phyloP scores from a whole-genome alignment of 2,329 filamentous ascomycete species.

The Penicillium digitatum region DNA sequence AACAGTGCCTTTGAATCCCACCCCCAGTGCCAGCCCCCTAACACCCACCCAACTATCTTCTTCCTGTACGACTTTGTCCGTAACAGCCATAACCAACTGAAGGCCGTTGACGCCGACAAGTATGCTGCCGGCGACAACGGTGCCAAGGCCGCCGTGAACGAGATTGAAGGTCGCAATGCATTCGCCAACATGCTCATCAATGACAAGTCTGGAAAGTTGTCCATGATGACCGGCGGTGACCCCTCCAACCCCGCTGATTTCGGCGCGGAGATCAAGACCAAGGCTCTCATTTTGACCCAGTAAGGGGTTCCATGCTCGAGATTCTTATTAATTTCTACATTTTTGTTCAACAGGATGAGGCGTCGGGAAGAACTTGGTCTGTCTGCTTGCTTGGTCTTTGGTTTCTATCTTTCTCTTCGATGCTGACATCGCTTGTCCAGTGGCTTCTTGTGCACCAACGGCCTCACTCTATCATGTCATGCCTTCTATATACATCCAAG shows the following conservation, averaged over 20 bases:
- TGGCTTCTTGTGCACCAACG: not conserved
- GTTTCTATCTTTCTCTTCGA: not conserved
- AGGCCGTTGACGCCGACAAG: constrained; percentile 24
- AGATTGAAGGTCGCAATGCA: constrained; percentile 29
- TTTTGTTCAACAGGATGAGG: not conserved
- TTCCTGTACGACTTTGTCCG: constrained; percentile 66
- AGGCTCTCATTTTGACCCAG: constrained; percentile 21
- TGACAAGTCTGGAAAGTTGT: constrained; percentile 28
- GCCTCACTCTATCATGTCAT: not conserved
- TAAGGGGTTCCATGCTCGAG: not conserved
- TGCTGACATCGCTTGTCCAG: not conserved
- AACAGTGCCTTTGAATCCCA: constrained; percentile 31
- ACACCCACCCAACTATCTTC: constrained; percentile 29
- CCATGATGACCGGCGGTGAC: constrained; percentile 29
- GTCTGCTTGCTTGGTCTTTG: not conserved
- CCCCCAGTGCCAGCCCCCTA: constrained; percentile 32
- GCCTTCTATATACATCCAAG: not conserved
- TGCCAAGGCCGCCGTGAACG: constrained; percentile 15
- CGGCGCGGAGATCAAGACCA: constrained; percentile 26
- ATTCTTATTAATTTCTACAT: not conserved
- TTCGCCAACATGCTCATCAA: constrained; percentile 28
- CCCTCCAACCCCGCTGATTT: constrained; percentile 27
- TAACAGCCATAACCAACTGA: constrained; percentile 56
- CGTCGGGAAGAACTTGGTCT: too few relatives aligned
- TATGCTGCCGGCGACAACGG: constrained; percentile 22